Evolutionary conservation across 1,284 basidiomycete genomes (phyloP), one percentile per base, ranked within the genome.

Genomic region (Sanghuangporus sanghuang): DNA sequence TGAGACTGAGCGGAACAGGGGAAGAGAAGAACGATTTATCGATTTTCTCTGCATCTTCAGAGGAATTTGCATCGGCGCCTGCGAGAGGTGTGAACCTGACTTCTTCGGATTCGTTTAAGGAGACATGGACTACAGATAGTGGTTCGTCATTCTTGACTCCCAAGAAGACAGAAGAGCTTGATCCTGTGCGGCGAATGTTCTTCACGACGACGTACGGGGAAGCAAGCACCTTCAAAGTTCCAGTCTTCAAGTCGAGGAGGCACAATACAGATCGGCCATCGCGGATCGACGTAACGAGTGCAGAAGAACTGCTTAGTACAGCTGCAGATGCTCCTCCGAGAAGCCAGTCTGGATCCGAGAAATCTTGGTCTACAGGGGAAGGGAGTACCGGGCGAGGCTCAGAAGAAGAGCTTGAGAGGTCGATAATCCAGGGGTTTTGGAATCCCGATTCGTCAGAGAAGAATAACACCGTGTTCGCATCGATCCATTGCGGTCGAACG

Each of bases 361-460:
- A 91, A 68, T 92, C 91, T 57, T 83, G 71, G 9, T 75, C 67
- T 2, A 84, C 61, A 0, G 85, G 77, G 32, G 75, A 64, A 0
- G 77, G 67, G 8, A 91, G 76, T 1, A 87, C 73, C 0, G 80
- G 75, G 0, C 70, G 69, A 1, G 78, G 75, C 54, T 71, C 67
- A 0, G 66, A 54, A 4, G 48, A 49, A 46, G 9, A 6, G 16
- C 27, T 27, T 3, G 56, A 39, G 21, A 63, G 32, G 1, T 76
- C 66, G 14, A 77, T 59, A 46, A 73, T 77, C 79, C 85, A 91
- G 0, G 89, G 89, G 68, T 92, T 92, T 59, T 83, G 78, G 70
- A 80, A 93, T 0, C 86, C 87, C n/a, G 85, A 81, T 57, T 78
- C 76, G 69, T 93, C 91, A 48, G 78, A 83, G 18, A 85, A 83